Evolutionary conservation across 805 yeast species (phyloP).

Genomic region (Sugiyamaella lignohabitans): DNA sequence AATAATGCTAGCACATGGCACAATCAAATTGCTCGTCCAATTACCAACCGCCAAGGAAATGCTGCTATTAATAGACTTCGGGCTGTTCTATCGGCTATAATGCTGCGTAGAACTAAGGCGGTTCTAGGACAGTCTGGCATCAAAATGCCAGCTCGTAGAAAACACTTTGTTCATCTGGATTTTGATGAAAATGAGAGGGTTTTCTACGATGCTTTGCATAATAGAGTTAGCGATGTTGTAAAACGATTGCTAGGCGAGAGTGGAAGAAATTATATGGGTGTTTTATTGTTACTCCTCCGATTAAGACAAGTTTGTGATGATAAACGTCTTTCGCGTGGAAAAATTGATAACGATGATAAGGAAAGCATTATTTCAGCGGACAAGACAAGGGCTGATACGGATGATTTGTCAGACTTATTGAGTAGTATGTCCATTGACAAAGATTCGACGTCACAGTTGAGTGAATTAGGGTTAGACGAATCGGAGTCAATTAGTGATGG

Average conservation of each 20-base stretch:
- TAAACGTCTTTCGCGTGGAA: conserved; percentile 6
- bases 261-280: conserved; percentile 17
- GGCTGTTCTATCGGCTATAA: conserved; percentile 29
- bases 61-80: conserved; percentile 24
- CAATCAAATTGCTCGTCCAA: conserved; percentile 24
- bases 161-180: conserved; percentile 20
- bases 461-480: background rate
- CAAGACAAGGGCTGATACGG: conserved; percentile 18
- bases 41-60: conserved; percentile 20
- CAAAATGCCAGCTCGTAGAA: conserved; percentile 22
- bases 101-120: conserved; percentile 43
- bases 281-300: conserved; percentile 31
- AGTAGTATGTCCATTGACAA: conserved; percentile 20
- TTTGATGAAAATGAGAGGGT: conserved; percentile 27
- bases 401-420: conserved; percentile 27
- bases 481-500: background rate
- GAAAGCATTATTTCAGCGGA: conserved; percentile 10
- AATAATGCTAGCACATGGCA: conserved; percentile 23
- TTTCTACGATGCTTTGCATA: conserved; percentile 26
- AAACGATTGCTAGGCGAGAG: conserved; percentile 25
- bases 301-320: conserved; percentile 37
- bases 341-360: conserved; percentile 13
- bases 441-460: no score
- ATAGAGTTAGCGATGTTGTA: conserved; percentile 28
- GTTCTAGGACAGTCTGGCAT: conserved; percentile 27